Conservation (phyloP, 371 early-diverging fungal genomes). For the Parasitella parasitica region DNA sequence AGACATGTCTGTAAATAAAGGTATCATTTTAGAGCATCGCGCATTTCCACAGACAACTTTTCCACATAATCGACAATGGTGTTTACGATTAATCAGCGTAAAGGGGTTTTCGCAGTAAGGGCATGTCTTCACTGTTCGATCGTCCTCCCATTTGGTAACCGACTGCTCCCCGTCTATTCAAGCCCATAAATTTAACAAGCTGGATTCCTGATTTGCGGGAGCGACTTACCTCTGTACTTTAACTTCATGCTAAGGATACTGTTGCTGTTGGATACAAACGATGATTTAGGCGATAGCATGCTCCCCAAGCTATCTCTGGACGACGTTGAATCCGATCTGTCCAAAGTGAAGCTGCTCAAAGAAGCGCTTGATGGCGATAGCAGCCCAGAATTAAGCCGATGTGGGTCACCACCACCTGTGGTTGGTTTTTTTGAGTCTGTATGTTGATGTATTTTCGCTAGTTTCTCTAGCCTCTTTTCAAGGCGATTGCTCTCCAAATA, state of each 20-base stretch:
- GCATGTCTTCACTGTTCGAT: conserved; percentile 50
- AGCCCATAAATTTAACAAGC: background rate
- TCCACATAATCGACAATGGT: conserved; percentile 83
- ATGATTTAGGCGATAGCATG: conserved; percentile 34
- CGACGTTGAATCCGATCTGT: conserved; percentile 37
- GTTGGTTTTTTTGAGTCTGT: conserved; percentile 19
- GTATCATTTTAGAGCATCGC: conserved; percentile 60
- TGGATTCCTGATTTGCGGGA: background rate
- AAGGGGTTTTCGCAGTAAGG: conserved; percentile 51
- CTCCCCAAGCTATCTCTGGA: conserved; percentile 42
- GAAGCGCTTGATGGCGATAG: conserved; percentile 21
- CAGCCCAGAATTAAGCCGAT: background rate
- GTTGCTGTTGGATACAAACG: conserved; percentile 38
- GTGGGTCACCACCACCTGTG: too few relatives aligned
- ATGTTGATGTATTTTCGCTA: conserved; percentile 42
- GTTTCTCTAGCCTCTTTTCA: conserved; percentile 81
- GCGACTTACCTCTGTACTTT: conserved; percentile 43
- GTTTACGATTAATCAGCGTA: conserved; percentile 63
- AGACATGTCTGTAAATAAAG: conserved; percentile 55
- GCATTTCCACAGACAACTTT: conserved; percentile 67
- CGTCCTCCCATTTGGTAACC: conserved; percentile 69
- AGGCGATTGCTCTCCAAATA: conserved; percentile 82
- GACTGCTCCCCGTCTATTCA: conserved; percentile 58
- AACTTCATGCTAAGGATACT: conserved; percentile 48
- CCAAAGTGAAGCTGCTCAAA: conserved; percentile 20